phyloP scores from a whole-genome alignment of 1,284 basidiomycete species.

The Microbotryum saponariae region DNA sequence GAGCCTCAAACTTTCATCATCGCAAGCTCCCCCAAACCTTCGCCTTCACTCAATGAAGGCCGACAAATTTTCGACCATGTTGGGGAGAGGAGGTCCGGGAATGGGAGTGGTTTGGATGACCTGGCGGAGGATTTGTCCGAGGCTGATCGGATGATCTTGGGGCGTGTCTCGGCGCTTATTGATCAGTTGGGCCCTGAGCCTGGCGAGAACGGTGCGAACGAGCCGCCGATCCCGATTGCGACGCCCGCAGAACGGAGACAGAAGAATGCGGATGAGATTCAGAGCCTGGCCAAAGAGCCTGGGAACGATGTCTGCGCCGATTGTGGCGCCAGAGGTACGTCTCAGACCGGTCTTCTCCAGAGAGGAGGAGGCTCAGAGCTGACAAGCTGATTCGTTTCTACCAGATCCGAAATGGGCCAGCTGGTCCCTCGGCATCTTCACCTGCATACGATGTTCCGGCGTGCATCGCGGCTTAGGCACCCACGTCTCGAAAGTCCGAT shows the following conservation, averaged over 20 bases:
- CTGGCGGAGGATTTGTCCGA: too few relatives aligned
- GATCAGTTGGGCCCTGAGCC: too few relatives aligned
- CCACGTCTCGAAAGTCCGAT: constrained; percentile 48
- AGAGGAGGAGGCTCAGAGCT: neutral
- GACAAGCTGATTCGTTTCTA: constrained; percentile 14
- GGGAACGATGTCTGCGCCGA: constrained; percentile 46
- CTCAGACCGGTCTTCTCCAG: neutral
- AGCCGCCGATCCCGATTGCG: too few relatives aligned
- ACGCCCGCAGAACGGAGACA: constrained; percentile 7
- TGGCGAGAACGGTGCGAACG: too few relatives aligned
- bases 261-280: constrained; percentile 39
- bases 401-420: constrained; percentile 43
- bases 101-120: too few relatives aligned
- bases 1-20: too few relatives aligned
- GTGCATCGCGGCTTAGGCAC: constrained; percentile 48
- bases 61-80: too few relatives aligned
- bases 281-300: constrained; percentile 38
- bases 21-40: too few relatives aligned
- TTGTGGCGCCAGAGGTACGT: constrained; percentile 40
- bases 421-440: constrained; percentile 45
- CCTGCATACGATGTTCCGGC: constrained; percentile 49
- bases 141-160: too few relatives aligned
- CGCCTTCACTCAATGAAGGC: too few relatives aligned
- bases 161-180: too few relatives aligned
- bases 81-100: too few relatives aligned